Conservation (phyloP, 2,329 filamentous ascomycete species). For the Botrytis paeoniae region DNA sequence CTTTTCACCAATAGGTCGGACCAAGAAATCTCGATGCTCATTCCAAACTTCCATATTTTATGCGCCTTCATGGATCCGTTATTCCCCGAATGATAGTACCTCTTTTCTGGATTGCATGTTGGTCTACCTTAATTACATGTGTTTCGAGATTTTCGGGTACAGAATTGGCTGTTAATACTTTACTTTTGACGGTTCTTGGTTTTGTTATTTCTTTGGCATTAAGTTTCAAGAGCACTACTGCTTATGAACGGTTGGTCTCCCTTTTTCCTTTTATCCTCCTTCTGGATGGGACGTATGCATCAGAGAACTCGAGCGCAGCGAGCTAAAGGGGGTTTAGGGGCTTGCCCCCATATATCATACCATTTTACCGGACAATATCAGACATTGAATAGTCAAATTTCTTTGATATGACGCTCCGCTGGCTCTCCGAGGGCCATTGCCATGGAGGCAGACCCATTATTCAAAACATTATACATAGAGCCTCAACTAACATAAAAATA, state of each 20-base stretch:
- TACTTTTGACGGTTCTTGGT: constrained; percentile 73
- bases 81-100: constrained; percentile 72
- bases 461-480: neutral
- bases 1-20: constrained; percentile 40
- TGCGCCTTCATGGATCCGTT: constrained; percentile 74
- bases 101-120: constrained; percentile 57
- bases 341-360: neutral
- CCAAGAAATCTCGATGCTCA: constrained; percentile 70
- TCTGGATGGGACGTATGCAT: neutral
- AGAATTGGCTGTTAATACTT: constrained; percentile 56
- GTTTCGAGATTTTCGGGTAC: constrained; percentile 37
- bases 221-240: constrained; percentile 73
- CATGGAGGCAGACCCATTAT: neutral
- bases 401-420: neutral
- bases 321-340: neutral
- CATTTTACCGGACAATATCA: neutral
- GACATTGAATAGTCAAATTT: neutral
- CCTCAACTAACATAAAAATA: constrained; percentile 10
- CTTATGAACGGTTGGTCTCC: constrained; percentile 59
- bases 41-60: constrained; percentile 72
- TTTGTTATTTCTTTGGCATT: constrained; percentile 78
- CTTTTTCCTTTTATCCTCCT: neutral
- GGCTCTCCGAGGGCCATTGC: neutral
- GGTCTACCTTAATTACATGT: constrained; percentile 67
- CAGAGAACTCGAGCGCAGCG: neutral